A percentile compares a stretch with the other conserved stretches of the same genome.
phyloP scores from a whole-genome alignment of 108 stramenopile species.

The Pseudonitzschia multiseries region DNA sequence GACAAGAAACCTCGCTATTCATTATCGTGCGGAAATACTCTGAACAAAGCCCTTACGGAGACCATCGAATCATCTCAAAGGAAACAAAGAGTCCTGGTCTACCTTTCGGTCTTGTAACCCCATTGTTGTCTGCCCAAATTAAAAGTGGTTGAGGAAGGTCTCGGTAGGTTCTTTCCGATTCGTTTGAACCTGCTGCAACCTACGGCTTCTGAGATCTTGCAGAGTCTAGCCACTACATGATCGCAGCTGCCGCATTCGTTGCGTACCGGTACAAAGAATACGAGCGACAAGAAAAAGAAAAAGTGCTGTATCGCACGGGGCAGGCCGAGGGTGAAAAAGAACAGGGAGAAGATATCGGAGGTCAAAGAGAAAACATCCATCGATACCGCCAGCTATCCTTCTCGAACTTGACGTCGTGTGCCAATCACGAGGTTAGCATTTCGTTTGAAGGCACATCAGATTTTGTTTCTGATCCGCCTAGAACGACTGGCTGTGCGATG shows the following conservation, averaged over 20 bases:
- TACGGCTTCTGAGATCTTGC: background rate
- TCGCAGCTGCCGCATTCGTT: constrained; percentile 1
- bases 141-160: too few relatives aligned
- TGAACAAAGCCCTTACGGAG: too few relatives aligned
- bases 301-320: background rate
- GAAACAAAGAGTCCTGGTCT: too few relatives aligned
- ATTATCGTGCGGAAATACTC: too few relatives aligned
- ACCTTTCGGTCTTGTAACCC: too few relatives aligned
- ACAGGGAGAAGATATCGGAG: background rate
- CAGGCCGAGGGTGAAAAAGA: background rate
- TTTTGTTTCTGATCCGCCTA: background rate
- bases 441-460: background rate
- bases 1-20: too few relatives aligned
- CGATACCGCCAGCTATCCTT: background rate
- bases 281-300: background rate
- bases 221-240: background rate
- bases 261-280: constrained; percentile 11
- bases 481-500: background rate
- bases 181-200: background rate
- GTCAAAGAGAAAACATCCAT: background rate
- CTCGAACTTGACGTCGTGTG: background rate
- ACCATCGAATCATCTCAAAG: too few relatives aligned
- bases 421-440: background rate
- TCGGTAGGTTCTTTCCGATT: background rate
- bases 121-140: too few relatives aligned